Conservation (phyloP, 1,139 yeast species). For the Debaryomycetaceae sp. region DNA sequence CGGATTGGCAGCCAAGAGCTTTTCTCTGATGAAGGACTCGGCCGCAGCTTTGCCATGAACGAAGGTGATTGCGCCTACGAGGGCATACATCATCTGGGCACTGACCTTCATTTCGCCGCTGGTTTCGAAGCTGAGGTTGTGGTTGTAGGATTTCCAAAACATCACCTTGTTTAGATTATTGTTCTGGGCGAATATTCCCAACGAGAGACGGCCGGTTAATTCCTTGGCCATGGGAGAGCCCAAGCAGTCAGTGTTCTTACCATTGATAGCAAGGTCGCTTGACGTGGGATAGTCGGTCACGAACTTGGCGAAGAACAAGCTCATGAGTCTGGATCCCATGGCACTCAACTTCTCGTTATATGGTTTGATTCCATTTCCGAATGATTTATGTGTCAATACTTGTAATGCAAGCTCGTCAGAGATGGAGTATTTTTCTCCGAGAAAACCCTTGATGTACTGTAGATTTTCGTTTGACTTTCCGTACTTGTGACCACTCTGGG, state of each 20-base stretch:
- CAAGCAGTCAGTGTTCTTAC: conserved; percentile 59
- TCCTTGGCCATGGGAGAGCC: conserved; percentile 55
- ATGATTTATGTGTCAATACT: conserved; percentile 86
- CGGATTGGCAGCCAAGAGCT: conserved; percentile 20
- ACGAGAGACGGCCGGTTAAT: conserved; percentile 45
- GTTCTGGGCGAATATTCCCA: conserved; percentile 52
- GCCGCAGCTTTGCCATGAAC: conserved; percentile 63
- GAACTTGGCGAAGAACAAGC: conserved; percentile 53
- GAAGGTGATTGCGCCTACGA: conserved; percentile 76
- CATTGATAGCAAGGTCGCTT: conserved; percentile 42
- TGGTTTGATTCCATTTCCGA: conserved; percentile 86
- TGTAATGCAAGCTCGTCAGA: conserved; percentile 64
- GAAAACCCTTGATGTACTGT: conserved; percentile 43
- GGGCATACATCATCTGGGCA: conserved; percentile 69
- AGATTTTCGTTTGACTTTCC: conserved; percentile 51
- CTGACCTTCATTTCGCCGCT: conserved; percentile 57
- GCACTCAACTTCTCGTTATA: conserved; percentile 80
- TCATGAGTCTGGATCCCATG: conserved; percentile 72
- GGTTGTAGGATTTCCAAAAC: conserved; percentile 70
- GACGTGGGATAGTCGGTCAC: conserved; percentile 35
- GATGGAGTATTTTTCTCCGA: conserved; percentile 39
- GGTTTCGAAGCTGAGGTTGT: conserved; percentile 47
- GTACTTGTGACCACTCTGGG: conserved; percentile 58
- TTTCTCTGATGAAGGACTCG: conserved; percentile 52
- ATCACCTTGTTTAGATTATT: conserved; percentile 50